A percentile compares a stretch with the other conserved stretches of the same genome.
These are phyloP conservation scores for Kluyveromyces siamensis DNA, from an alignment of 805 yeast genomes.

Conservation along the genomic window DNA sequence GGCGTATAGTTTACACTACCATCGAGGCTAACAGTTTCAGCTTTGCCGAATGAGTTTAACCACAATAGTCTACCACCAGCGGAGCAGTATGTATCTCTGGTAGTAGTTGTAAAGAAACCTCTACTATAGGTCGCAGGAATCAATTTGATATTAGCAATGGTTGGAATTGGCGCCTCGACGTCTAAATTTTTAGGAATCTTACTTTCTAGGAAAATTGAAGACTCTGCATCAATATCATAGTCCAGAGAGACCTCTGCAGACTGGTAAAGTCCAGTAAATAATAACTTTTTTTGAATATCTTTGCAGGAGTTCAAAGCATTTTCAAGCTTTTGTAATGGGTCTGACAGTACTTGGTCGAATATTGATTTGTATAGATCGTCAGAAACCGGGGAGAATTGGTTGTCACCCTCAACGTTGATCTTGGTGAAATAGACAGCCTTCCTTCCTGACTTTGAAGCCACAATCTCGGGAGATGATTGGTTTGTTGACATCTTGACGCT, in stretches of 20 bases:
- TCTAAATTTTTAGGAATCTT: slow-evolving; percentile 24
- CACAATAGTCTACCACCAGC: slow-evolving; percentile 30
- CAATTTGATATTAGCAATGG: slow-evolving; percentile 37
- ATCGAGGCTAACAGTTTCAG: slow-evolving; percentile 41
- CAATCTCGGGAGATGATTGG: not conserved
- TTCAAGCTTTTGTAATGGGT: slow-evolving; percentile 36
- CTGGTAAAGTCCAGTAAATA: slow-evolving; percentile 38
- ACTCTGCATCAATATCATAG: slow-evolving; percentile 24
- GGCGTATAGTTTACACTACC: slow-evolving; percentile 41
- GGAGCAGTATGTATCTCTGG: slow-evolving; percentile 29
- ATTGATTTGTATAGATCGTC: slow-evolving; percentile 38
- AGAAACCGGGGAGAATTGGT: slow-evolving; percentile 26
- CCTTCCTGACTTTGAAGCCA: slow-evolving; percentile 4
- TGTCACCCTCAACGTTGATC: slow-evolving; percentile 14
- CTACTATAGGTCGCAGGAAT: slow-evolving; percentile 27
- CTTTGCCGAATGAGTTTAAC: slow-evolving; percentile 48
- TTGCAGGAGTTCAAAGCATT: slow-evolving; percentile 29
- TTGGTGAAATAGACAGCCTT: slow-evolving; percentile 17
- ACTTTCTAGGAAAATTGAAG: slow-evolving; percentile 6
- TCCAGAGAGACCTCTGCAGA: slow-evolving; percentile 34
- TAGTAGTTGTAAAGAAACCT: slow-evolving; percentile 27
- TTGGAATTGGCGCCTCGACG: slow-evolving; percentile 34
- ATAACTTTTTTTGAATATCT: slow-evolving; percentile 29
- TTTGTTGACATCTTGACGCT: not conserved
- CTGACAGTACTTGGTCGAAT: slow-evolving; percentile 35